Conservation (phyloP, 257 asterid species). For the Fraxinus anomala region DNA sequence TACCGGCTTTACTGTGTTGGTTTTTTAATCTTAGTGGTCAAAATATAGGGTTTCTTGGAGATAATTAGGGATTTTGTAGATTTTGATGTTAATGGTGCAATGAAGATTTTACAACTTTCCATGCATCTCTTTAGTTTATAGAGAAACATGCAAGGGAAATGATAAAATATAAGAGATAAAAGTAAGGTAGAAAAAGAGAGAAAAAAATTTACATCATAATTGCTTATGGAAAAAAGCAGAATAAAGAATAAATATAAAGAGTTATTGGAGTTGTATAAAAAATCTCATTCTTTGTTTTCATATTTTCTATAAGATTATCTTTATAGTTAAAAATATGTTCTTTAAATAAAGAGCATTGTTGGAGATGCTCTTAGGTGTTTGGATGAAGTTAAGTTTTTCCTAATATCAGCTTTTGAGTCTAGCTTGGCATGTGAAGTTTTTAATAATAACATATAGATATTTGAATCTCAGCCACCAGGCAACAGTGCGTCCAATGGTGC, state of each 20-base stretch:
- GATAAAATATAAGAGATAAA: neutral
- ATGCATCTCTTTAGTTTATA: neutral
- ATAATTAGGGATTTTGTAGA: slow-evolving; percentile 4
- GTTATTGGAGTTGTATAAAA: too few relatives aligned
- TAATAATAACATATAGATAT: slow-evolving; percentile 38
- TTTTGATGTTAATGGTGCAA: slow-evolving; percentile 14
- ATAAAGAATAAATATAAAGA: neutral
- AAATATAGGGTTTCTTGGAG: slow-evolving; percentile 41
- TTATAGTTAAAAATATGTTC: neutral
- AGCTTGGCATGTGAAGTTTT: slow-evolving; percentile 21
- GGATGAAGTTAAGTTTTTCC: slow-evolving; percentile 19
- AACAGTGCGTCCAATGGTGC: slow-evolving; percentile 58
- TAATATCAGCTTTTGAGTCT: slow-evolving; percentile 20
- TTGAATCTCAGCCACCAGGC: slow-evolving; percentile 43
- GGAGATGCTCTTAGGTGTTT: neutral
- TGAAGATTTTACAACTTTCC: neutral
- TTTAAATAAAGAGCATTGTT: neutral
- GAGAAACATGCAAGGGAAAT: neutral
- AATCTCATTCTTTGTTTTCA: neutral
- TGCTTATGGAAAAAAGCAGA: neutral
- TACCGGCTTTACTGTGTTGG: slow-evolving; percentile 27
- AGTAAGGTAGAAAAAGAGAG: neutral
- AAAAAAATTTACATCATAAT: neutral
- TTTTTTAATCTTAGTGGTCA: slow-evolving; percentile 22
- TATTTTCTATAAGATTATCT: neutral